These are phyloP conservation scores for Dorcoceras hygrometricum DNA, from an alignment of 257 asterid species.

Conservation along the genomic window DNA sequence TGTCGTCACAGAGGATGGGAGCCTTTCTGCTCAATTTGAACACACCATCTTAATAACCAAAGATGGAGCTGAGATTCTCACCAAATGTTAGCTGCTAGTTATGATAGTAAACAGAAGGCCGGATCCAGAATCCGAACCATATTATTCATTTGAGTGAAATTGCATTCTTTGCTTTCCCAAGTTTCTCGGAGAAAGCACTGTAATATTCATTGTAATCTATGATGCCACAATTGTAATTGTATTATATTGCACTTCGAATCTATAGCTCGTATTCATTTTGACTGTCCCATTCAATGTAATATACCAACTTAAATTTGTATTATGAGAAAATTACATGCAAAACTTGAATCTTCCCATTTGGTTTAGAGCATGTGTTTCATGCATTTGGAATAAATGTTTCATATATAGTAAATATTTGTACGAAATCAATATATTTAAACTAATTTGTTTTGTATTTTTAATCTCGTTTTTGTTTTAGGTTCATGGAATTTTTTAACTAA, in stretches of 20 bases:
- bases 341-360: too few species aligned
- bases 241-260: background rate
- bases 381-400: too few species aligned
- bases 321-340: too few species aligned
- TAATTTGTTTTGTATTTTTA: too few species aligned
- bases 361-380: too few species aligned
- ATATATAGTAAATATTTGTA: too few species aligned
- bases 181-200: background rate
- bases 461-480: too few species aligned
- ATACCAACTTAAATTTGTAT: background rate
- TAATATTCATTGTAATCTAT: background rate
- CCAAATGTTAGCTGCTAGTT: slow-evolving; percentile 45
- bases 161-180: background rate
- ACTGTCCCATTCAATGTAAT: background rate
- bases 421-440: too few species aligned
- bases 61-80: slow-evolving; percentile 82
- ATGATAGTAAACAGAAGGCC: background rate
- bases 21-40: slow-evolving; percentile 96
- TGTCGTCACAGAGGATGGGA: slow-evolving; percentile 85
- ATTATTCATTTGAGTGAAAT: background rate
- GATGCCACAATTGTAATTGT: background rate
- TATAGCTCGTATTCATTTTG: background rate
- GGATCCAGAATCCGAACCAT: background rate
- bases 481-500: too few species aligned
- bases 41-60: slow-evolving; percentile 81